Percentiles rank a stretch among this genome's conserved stretches.
Conservation (phyloP, 2,329 filamentous ascomycete genomes). For the Aspergillus sp. region DNA sequence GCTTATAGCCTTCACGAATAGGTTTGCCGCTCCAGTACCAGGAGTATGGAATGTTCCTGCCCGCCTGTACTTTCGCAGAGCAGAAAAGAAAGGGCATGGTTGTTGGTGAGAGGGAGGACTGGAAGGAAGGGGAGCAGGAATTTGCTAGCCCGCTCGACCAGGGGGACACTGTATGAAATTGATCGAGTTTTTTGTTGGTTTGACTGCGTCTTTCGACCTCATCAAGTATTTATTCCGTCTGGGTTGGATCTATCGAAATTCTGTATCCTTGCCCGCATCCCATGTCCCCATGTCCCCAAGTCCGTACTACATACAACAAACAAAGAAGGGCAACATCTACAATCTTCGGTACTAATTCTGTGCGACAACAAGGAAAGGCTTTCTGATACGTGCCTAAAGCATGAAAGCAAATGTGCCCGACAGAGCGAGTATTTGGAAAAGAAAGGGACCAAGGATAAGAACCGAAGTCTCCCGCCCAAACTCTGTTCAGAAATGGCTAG, state of each 20-base stretch:
- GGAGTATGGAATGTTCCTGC: constrained; percentile 17
- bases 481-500: neutral
- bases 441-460: neutral
- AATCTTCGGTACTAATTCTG: constrained; percentile 4
- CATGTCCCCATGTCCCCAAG: neutral
- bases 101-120: no score
- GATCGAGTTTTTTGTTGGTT: neutral
- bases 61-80: neutral
- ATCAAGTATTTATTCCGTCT: constrained; percentile 5
- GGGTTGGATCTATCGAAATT: neutral
- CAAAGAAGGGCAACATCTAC: neutral
- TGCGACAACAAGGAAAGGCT: neutral
- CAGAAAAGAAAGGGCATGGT: constrained; percentile 10
- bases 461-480: neutral
- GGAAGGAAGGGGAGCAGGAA: neutral
- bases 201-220: neutral
- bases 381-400: neutral
- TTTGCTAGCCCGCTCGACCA: neutral
- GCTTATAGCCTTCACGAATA: constrained; percentile 15
- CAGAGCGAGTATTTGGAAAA: neutral
- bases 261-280: neutral
- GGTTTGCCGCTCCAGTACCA: constrained; percentile 27
- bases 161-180: neutral
- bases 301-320: constrained; percentile 7
- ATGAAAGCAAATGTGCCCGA: neutral